phyloP scores from a whole-genome alignment of 202 grass and related monocot species.

The Brachypodium distachyon region DNA sequence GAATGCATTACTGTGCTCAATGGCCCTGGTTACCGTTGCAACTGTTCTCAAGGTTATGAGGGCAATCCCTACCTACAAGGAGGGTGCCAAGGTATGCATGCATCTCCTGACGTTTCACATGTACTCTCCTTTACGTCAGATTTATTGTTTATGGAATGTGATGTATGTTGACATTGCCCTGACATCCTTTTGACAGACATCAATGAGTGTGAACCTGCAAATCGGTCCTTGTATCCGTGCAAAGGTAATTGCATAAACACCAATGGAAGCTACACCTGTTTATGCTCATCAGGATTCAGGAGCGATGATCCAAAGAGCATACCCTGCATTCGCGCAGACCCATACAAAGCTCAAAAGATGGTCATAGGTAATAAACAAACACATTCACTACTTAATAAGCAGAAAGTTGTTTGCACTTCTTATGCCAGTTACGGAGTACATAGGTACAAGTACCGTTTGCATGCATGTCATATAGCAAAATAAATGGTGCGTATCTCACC shows the following conservation, averaged over 20 bases:
- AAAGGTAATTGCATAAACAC: not conserved
- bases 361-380: slow-evolving; percentile 12
- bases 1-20: not conserved
- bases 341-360: not conserved
- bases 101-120: not conserved
- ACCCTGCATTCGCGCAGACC: not conserved
- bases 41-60: not conserved
- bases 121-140: not conserved
- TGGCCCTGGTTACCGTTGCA: slow-evolving; percentile 11
- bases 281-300: not conserved
- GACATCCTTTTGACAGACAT: not conserved
- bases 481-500: not conserved
- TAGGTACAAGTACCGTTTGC: not conserved
- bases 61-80: slow-evolving; percentile 11
- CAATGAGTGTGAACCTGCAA: not conserved
- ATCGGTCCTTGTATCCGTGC: not conserved
- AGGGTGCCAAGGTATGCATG: not conserved
- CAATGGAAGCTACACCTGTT: not conserved
- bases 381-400: not conserved
- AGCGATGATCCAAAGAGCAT: not conserved
- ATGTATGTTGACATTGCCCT: not conserved
- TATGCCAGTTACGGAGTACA: not conserved
- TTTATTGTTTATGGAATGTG: not conserved
- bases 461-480: not conserved
- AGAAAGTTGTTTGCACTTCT: not conserved